Percentiles rank a stretch among this genome's conserved stretches.
Evolutionary conservation across 371 early-diverging fungal genomes (phyloP).

Genomic region (Chytridium lagenaria): DNA sequence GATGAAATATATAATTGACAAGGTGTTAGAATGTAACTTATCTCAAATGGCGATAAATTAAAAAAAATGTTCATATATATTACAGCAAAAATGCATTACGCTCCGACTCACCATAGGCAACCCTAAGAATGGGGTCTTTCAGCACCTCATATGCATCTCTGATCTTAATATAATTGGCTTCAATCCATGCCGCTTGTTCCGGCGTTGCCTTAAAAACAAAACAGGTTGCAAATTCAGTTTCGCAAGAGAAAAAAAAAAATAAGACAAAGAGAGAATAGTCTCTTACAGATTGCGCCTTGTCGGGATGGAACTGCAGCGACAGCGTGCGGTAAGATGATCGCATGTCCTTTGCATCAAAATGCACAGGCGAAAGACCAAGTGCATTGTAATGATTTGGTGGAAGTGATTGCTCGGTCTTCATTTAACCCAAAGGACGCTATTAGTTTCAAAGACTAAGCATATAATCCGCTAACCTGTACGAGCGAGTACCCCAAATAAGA

Average conservation of each 20-base stretch:
- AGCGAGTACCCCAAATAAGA: slow-evolving; percentile 61
- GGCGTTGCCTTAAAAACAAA: slow-evolving; percentile 23
- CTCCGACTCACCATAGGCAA: slow-evolving; percentile 65
- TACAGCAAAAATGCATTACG: too few species aligned
- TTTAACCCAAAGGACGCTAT: too few species aligned
- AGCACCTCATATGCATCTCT: slow-evolving; percentile 69
- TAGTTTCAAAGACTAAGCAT: too few species aligned
- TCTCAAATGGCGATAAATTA: too few species aligned
- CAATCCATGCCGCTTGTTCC: slow-evolving; percentile 38
- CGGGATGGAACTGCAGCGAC: slow-evolving; percentile 71
- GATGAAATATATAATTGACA: too few species aligned
- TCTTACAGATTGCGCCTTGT: slow-evolving; percentile 50
- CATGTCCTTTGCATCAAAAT: slow-evolving; percentile 58
- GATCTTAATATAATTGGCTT: slow-evolving; percentile 60
- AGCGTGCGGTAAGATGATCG: slow-evolving; percentile 62
- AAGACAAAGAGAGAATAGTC: background rate
- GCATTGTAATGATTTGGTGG: slow-evolving; percentile 56
- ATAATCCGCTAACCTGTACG: slow-evolving; percentile 30
- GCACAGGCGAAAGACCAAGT: slow-evolving; percentile 45
- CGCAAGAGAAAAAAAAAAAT: background rate
- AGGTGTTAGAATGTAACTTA: too few species aligned
- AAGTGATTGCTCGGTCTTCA: slow-evolving; percentile 54
- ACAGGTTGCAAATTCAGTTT: too few species aligned
- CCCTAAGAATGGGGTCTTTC: slow-evolving; percentile 61
- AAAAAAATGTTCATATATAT: too few species aligned